phyloP scores from a whole-genome alignment of 805 yeast species.

The Candida boleticola region DNA sequence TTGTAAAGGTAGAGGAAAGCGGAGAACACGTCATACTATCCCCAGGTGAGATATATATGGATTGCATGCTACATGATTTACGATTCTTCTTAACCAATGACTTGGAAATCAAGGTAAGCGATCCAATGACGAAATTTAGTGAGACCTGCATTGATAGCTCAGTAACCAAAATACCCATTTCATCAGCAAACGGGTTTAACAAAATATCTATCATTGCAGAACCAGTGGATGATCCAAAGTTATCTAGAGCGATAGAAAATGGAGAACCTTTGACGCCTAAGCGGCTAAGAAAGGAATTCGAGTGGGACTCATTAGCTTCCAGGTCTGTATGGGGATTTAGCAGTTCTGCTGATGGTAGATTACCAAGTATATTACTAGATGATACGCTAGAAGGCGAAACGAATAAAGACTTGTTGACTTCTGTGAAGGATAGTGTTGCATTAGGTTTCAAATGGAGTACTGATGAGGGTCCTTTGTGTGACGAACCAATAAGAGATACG shows the following conservation, averaged over 20 bases:
- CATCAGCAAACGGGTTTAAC: slow-evolving; percentile 53
- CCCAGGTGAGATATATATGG: slow-evolving; percentile 85
- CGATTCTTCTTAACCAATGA: slow-evolving; percentile 56
- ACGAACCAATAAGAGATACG: slow-evolving; percentile 70
- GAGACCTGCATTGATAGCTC: slow-evolving; percentile 74
- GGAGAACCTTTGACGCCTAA: slow-evolving; percentile 54
- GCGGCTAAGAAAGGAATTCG: slow-evolving; percentile 52
- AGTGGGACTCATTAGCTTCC: slow-evolving; percentile 83
- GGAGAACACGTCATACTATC: slow-evolving; percentile 84
- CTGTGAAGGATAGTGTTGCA: slow-evolving; percentile 52
- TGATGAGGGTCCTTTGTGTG: slow-evolving; percentile 90
- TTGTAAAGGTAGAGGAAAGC: slow-evolving; percentile 76
- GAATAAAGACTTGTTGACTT: slow-evolving; percentile 47
- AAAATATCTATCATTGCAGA: slow-evolving; percentile 72
- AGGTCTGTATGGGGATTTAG: slow-evolving; percentile 81
- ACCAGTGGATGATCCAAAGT: slow-evolving; percentile 53
- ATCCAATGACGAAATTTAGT: slow-evolving; percentile 74
- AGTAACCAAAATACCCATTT: slow-evolving; percentile 58
- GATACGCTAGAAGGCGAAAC: slow-evolving; percentile 70
- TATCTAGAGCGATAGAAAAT: slow-evolving; percentile 55
- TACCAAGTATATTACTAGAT: slow-evolving; percentile 57
- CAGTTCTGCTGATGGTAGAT: slow-evolving; percentile 43
- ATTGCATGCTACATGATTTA: slow-evolving; percentile 76
- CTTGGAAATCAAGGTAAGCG: slow-evolving; percentile 77
- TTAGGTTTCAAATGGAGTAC: slow-evolving; percentile 86